These are phyloP conservation scores for Hemileia vastatrix DNA, from an alignment of 1,284 basidiomycete genomes.

Conservation along the genomic window DNA sequence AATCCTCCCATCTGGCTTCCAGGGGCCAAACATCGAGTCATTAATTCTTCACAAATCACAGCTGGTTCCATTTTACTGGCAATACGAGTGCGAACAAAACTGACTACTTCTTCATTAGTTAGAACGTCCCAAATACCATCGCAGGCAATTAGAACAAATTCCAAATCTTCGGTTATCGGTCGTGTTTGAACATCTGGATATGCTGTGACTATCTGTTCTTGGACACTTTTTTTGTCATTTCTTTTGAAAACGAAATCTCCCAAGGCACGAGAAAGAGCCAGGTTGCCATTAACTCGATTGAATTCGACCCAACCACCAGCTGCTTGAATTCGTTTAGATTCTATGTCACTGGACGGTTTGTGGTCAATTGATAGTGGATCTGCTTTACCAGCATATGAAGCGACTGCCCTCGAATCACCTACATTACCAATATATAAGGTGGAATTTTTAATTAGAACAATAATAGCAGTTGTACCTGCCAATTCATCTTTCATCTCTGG, in stretches of 20 bases:
- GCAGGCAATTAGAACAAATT: slow-evolving; percentile 89
- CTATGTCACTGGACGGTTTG: slow-evolving; percentile 78
- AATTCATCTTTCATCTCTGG: too few relatives aligned
- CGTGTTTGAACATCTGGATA: slow-evolving; percentile 83
- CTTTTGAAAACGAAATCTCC: slow-evolving; percentile 99
- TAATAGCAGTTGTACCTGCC: too few relatives aligned
- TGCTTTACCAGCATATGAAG: slow-evolving; percentile 71
- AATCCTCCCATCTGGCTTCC: slow-evolving; percentile 87
- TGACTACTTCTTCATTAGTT: slow-evolving; percentile 80
- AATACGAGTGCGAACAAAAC: slow-evolving; percentile 73
- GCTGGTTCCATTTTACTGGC: slow-evolving; percentile 67
- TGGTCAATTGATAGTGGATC: slow-evolving; percentile 87
- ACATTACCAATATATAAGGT: slow-evolving; percentile 69
- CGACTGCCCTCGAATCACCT: slow-evolving; percentile 84
- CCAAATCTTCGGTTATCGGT: slow-evolving; percentile 73
- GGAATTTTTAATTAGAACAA: too few relatives aligned
- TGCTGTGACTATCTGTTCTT: slow-evolving; percentile 88
- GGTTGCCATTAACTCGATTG: slow-evolving; percentile 93
- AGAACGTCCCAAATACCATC: slow-evolving; percentile 99
- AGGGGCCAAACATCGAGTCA: slow-evolving; percentile 86
- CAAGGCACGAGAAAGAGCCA: slow-evolving; percentile 84
- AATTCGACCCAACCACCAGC: slow-evolving; percentile 95
- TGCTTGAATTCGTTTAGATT: slow-evolving; percentile 71
- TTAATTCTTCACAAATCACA: slow-evolving; percentile 79
- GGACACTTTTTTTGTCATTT: slow-evolving; percentile 68